phyloP scores from a whole-genome alignment of 768 basidiomycete species.

The Pleurotus salmoneostramineus region DNA sequence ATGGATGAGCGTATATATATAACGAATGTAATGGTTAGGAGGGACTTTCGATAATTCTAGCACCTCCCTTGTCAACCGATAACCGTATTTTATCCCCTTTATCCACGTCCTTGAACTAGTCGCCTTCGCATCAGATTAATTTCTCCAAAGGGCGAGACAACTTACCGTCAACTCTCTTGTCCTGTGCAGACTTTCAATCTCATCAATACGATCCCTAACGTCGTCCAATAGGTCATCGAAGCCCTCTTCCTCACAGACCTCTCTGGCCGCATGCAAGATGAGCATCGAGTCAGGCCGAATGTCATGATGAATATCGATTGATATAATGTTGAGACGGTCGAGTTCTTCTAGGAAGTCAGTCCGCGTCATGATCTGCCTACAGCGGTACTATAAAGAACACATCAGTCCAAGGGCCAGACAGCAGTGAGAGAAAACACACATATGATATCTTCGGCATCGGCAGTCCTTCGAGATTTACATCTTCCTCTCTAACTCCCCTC shows the following conservation, averaged over 20 bases:
- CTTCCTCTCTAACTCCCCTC: conserved; percentile 23
- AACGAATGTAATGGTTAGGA: not conserved
- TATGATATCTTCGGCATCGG: conserved; percentile 63
- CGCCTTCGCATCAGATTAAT: conserved; percentile 17
- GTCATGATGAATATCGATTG: conserved; percentile 77
- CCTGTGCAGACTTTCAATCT: conserved; percentile 82
- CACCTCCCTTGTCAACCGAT: conserved; percentile 55
- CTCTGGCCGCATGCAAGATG: conserved; percentile 66
- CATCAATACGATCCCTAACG: conserved; percentile 75
- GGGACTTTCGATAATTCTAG: conserved; percentile 22
- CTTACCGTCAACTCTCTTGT: conserved; percentile 73
- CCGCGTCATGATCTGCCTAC: conserved; percentile 80
- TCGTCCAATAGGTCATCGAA: conserved; percentile 76
- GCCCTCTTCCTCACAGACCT: conserved; percentile 68
- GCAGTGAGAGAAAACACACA: conserved; percentile 27
- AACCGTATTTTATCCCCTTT: conserved; percentile 48
- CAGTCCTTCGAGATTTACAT: conserved; percentile 34
- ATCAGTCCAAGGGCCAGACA: not conserved
- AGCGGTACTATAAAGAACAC: conserved; percentile 44
- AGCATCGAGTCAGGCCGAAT: conserved; percentile 81
- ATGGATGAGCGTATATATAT: not conserved
- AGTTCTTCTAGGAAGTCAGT: conserved; percentile 79
- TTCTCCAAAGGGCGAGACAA: conserved; percentile 7
- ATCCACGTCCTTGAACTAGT: conserved; percentile 45
- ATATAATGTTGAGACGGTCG: conserved; percentile 67